Percentiles rank a stretch among this genome's conserved stretches.
Conservation (phyloP, 2,329 filamentous ascomycete species). For the Fusarium devonianum region DNA sequence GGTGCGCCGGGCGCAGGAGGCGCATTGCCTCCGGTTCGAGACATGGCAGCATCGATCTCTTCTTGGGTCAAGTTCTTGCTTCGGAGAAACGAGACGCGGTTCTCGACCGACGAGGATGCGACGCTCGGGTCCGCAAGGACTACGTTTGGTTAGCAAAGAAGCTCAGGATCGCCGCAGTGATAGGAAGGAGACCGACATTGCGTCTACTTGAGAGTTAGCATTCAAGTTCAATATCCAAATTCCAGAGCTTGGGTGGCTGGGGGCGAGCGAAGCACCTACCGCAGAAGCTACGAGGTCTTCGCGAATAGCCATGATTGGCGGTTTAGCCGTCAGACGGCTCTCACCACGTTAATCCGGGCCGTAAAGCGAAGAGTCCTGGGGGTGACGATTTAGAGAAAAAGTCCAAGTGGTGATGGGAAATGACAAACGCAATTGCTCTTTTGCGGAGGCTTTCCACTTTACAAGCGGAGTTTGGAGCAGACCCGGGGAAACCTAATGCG, state of each 20-base stretch:
- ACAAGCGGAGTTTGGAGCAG: conserved; percentile 42
- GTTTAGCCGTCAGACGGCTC: conserved; percentile 27
- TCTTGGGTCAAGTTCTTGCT: conserved; percentile 98
- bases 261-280: conserved; percentile 52
- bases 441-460: conserved; percentile 32
- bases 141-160: conserved; percentile 48
- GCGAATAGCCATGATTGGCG: conserved; percentile 76
- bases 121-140: conserved; percentile 96
- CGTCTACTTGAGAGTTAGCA: conserved; percentile 42
- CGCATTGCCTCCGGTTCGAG: conserved; percentile 71
- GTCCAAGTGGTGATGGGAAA: conserved; percentile 27
- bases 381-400: conserved; percentile 5
- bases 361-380: conserved; percentile 14
- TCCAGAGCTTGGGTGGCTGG: conserved; percentile 4
- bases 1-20: conserved; percentile 51
- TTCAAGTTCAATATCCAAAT: conserved; percentile 3
- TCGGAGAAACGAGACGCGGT: conserved; percentile 88
- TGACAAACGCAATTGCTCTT: conserved; percentile 43
- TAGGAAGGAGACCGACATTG: conserved; percentile 51
- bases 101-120: conserved; percentile 87
- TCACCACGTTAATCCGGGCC: conserved; percentile 36
- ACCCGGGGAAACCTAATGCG: conserved; percentile 33
- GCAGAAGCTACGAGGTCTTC: conserved; percentile 91
- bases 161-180: neutral
- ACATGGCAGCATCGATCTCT: conserved; percentile 86